phyloP scores from a whole-genome alignment of 495 filamentous ascomycete genomes.

The Chlorociboria aeruginascens region DNA sequence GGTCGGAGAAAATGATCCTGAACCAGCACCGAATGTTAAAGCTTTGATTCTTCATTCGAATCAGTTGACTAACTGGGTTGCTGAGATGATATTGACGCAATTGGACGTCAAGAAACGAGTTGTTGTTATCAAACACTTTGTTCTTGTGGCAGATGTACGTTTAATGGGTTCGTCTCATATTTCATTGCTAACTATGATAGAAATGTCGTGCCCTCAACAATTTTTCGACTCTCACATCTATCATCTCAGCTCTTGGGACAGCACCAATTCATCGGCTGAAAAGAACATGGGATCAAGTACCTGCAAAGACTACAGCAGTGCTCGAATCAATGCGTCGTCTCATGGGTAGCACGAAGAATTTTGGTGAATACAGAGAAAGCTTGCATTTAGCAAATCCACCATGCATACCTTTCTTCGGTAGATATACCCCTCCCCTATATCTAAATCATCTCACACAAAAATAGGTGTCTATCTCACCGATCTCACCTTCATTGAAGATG shows the following conservation, averaged over 20 bases:
- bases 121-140: conserved; percentile 96
- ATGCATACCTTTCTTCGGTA: conserved; percentile 98
- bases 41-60: conserved; percentile 95
- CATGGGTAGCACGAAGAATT: conserved; percentile 98
- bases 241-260: conserved; percentile 89
- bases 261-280: conserved; percentile 89
- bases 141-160: conserved; percentile 85
- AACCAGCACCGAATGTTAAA: conserved; percentile 90
- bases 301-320: conserved; percentile 62
- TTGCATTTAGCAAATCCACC: conserved; percentile 88
- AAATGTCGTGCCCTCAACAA: conserved; percentile 94
- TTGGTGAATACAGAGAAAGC: conserved; percentile 89
- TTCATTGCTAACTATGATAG: conserved; percentile 32
- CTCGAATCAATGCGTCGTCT: conserved; percentile 85
- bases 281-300: conserved; percentile 91
- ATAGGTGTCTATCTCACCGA: conserved; percentile 94
- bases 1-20: conserved; percentile 64
- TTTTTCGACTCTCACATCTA: conserved; percentile 95
- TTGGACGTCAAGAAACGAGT: conserved; percentile 89
- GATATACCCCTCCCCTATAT: conserved; percentile 15
- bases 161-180: neutral
- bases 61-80: conserved; percentile 97
- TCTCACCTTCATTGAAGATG: conserved; percentile 97
- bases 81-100: conserved; percentile 97
- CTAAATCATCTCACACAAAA: conserved; percentile 9